phyloP scores from a whole-genome alignment of 2,329 filamentous ascomycete genomes.

The Samsoniella hepiali region DNA sequence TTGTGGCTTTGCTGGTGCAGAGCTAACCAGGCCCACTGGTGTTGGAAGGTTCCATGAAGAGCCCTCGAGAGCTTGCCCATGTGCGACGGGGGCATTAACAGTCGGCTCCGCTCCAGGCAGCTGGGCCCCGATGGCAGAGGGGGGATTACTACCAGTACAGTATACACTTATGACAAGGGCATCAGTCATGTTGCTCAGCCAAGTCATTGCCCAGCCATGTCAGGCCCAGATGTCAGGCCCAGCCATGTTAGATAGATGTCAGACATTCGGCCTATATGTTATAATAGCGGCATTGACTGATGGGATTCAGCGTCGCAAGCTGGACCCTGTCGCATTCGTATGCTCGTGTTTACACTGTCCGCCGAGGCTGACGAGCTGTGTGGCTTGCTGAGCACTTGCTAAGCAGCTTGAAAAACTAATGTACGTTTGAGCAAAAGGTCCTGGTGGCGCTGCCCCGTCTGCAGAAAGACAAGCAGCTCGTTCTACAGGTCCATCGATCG shows the following conservation, averaged over 20 bases:
- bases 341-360: neutral
- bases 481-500: neutral
- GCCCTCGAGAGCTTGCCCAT: neutral
- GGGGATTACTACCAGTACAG: neutral
- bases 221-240: neutral
- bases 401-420: neutral
- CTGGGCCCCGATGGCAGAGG: neutral
- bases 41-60: slow-evolving; percentile 9
- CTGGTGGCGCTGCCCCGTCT: slow-evolving; percentile 4
- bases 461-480: neutral
- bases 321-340: neutral
- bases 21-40: slow-evolving; percentile 2
- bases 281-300: neutral
- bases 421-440: slow-evolving; percentile 7
- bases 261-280: neutral
- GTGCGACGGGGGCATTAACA: slow-evolving; percentile 16
- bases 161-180: neutral
- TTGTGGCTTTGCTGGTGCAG: neutral
- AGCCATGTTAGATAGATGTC: neutral
- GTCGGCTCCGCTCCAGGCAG: slow-evolving; percentile 3
- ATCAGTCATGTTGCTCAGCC: slow-evolving; percentile 9
- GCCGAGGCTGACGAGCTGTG: slow-evolving; percentile 9
- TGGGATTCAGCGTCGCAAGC: neutral
- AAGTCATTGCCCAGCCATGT: neutral
- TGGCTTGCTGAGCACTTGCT: slow-evolving; percentile 10